phyloP scores from a whole-genome alignment of 495 filamentous ascomycete species.

The Chaetomium tenue region DNA sequence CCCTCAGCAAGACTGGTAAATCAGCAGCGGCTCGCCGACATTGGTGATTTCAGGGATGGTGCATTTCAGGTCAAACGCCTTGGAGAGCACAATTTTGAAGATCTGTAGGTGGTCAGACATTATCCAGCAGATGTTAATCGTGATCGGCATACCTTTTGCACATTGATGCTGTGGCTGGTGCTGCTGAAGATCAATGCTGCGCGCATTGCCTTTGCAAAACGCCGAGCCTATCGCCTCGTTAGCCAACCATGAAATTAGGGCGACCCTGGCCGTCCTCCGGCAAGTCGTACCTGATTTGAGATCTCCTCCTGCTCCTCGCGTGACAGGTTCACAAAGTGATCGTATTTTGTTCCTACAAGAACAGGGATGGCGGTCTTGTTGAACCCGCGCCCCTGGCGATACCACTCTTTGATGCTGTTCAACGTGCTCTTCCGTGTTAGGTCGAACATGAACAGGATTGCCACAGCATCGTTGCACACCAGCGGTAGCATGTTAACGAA shows the following conservation, averaged over 20 bases:
- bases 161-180: slow-evolving; percentile 98
- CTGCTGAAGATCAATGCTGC: slow-evolving; percentile 96
- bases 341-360: slow-evolving; percentile 95
- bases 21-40: slow-evolving; percentile 89
- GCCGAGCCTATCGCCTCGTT: slow-evolving; percentile 63
- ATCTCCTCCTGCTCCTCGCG: slow-evolving; percentile 98
- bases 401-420: slow-evolving; percentile 99
- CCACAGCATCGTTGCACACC: slow-evolving; percentile 97
- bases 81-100: slow-evolving; percentile 98
- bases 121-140: neutral
- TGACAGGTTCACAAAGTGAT: slow-evolving; percentile 98
- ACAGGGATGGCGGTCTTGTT: slow-evolving; percentile 99
- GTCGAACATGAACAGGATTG: slow-evolving; percentile 99
- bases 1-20: slow-evolving; percentile 76
- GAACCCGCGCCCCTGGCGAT: slow-evolving; percentile 93
- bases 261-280: neutral
- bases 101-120: slow-evolving; percentile 59
- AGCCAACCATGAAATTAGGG: neutral
- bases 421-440: slow-evolving; percentile 95
- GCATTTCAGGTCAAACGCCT: slow-evolving; percentile 97
- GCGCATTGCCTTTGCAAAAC: slow-evolving; percentile 98
- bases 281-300: slow-evolving; percentile 73
- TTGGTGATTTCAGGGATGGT: slow-evolving; percentile 99
- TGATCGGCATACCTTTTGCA: slow-evolving; percentile 76
- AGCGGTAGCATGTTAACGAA: slow-evolving; percentile 99